Evolutionary conservation across 164 flowering plant species (phyloP), one percentile per base, ranked within the genome.

Genomic region (Malania oleifera): DNA sequence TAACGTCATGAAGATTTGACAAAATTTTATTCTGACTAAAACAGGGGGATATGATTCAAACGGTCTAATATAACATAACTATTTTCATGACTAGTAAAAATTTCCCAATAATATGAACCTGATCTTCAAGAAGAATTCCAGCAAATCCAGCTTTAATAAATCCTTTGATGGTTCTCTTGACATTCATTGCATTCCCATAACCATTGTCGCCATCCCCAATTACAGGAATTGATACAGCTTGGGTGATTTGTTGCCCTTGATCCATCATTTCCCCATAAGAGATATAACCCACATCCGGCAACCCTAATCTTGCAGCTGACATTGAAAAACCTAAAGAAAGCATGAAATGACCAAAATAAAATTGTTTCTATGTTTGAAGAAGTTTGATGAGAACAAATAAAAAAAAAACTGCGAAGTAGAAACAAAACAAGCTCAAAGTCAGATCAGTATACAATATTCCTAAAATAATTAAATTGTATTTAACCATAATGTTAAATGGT

Each of bases 191-290:
- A 78, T 93, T 89, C 27, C 98, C 98, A 74, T 89, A 93, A 26
- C 98, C 98, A 76, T 89, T 93, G 63, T 90, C 97, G 26, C 82
- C 98, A 80, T 93, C 97, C 20, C 98, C 98, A 66, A 93, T 89
- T 5, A 93, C 91, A 35, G 98, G 97, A 54, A 93, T 89, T 0
- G 97, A 82, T 20, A 86, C 90, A 44, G 96, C 85, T 60, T 82
- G 75, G 0, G 97, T 90, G 24, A 93, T 93, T 47, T 76, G 84
- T 60, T 50, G 77, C 53, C 98, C 98, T 65, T 89, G 97, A 73
- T 89, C 97, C 63, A 86, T 62, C 96, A 87, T 90, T 66, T 93
- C 98, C 46, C 98, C 98, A 67, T 82, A 90, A 19, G 98, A 93
- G 48, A 87, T 65, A 52, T 76, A 71, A 27, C 98, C 98, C 11